These are phyloP conservation scores for Curvularia lunata DNA, from an alignment of 2,329 filamentous ascomycete genomes.

Conservation along the genomic window DNA sequence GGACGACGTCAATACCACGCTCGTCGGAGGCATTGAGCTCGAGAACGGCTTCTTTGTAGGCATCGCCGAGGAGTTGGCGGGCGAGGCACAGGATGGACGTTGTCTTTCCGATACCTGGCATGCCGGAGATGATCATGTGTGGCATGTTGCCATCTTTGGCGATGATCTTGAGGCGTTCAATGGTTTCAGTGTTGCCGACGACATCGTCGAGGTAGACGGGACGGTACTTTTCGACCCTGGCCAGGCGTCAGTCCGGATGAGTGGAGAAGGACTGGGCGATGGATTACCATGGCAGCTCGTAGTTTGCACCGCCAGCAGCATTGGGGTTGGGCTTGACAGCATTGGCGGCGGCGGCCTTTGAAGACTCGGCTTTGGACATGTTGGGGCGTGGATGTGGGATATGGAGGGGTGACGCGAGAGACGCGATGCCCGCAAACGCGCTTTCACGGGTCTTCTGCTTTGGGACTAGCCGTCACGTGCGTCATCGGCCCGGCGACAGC, in stretches of 20 bases:
- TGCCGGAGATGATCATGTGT: conserved; percentile 98
- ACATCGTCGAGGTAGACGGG: conserved; percentile 95
- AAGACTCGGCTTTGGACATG: conserved; percentile 59
- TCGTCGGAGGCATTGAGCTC: conserved; percentile 98
- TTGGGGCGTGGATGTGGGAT: conserved; percentile 24
- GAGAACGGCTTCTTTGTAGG: conserved; percentile 96
- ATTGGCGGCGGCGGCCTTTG: conserved; percentile 54
- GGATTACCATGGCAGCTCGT: conserved; percentile 78
- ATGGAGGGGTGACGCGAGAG: conserved; percentile 35
- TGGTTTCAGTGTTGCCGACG: conserved; percentile 96
- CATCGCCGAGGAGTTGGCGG: conserved; percentile 85
- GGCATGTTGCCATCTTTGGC: conserved; percentile 99
- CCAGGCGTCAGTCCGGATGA: conserved; percentile 19
- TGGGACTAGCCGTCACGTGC: conserved; percentile 6
- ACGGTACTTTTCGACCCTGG: conserved; percentile 97
- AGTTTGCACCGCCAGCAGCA: conserved; percentile 56
- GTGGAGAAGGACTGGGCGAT: conserved; percentile 10
- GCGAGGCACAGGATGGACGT: conserved; percentile 94
- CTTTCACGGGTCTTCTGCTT: conserved; percentile 26
- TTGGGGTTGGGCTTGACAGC: conserved; percentile 52
- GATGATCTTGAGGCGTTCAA: conserved; percentile 97
- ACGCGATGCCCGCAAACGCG: conserved; percentile 23
- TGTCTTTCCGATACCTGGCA: conserved; percentile 98
- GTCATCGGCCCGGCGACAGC: not conserved
- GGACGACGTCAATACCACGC: conserved; percentile 94